Evolutionary conservation across 1,284 basidiomycete genomes (phyloP), one percentile per base, ranked within the genome.

Genomic region (Singerocomus rubriflavus): DNA sequence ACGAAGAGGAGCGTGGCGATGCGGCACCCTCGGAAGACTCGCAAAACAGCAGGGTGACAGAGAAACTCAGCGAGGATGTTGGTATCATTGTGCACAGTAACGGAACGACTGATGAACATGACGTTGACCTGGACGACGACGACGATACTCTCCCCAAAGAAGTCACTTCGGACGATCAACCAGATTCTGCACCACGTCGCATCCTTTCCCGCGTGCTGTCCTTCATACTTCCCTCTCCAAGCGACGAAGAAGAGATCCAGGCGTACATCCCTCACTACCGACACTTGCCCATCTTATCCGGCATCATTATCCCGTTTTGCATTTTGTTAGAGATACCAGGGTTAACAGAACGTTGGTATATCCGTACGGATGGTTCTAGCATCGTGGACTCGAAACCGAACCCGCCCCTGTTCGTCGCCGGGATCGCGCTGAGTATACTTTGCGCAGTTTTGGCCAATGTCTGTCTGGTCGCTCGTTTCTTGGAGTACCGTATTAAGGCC

Each of bases 241-340:
- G 14, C 9, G 13, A 52, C 7, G 67, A 65, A 46, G 57, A 64
- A 40, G 60, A 64, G 31, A 55, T 68, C 1, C 58, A 54, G 44
- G 51, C 62, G 31, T 62, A 63, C 41, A 44, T 58, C 50, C 73
- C 76, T 16, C 68, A 71, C 43, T 83, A 84, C 58, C 81, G 84
- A 13, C 69, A 67, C 51, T 71, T 80, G 5, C 88, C 87, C 0
- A 84, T 91, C 47, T 54, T 90, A 17, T 81, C 83, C 9, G 89
- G 88, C 8, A 71, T 88, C 14, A 61, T 85, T 31, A 82, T 90
- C 16, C 89, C 89, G 0, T 89, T 92, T 60, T 78, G 82, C 13
- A 89, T 93, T 52, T 73, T 93, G 16, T 75, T 93, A 27, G 88
- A 89, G 61, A 88, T 92, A 39, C 89, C 88, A 0, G 85, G 85